A percentile compares a stretch with the other conserved stretches of the same genome.
Evolutionary conservation across 495 filamentous ascomycete genomes (phyloP).

Genomic region (Penicillium subrubescens): DNA sequence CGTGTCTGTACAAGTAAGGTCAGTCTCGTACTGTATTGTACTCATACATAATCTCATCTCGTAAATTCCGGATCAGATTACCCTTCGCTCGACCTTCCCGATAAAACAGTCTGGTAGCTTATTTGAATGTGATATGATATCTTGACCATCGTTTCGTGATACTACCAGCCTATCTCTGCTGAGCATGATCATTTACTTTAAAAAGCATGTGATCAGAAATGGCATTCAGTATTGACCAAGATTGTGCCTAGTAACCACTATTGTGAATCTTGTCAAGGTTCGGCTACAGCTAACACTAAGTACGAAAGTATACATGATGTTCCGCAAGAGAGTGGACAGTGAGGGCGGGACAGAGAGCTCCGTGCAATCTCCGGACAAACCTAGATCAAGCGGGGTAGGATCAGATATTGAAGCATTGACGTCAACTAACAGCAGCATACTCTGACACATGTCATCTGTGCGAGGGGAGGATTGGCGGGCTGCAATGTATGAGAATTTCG

Average conservation of each 20-base stretch:
- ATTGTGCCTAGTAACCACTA: background rate
- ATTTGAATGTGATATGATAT: background rate
- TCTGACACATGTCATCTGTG: background rate
- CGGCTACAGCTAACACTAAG: background rate
- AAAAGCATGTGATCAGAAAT: background rate
- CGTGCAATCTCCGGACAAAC: background rate
- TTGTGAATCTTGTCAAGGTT: background rate
- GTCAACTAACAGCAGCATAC: background rate
- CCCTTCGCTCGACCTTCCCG: background rate
- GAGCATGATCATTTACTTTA: background rate
- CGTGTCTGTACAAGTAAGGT: slow-evolving; percentile 2
- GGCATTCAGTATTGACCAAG: background rate
- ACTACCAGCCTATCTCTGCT: background rate
- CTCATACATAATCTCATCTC: background rate
- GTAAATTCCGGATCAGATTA: background rate
- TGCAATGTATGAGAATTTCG: background rate
- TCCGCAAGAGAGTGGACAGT: background rate
- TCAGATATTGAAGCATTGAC: background rate
- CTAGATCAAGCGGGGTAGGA: background rate
- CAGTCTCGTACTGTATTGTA: background rate
- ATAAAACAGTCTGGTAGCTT: background rate
- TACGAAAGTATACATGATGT: background rate
- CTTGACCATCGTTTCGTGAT: background rate
- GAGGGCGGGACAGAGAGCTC: background rate
- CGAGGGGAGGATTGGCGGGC: background rate